phyloP scores from a whole-genome alignment of 306 rosid genomes.

The Quercus wislizeni region DNA sequence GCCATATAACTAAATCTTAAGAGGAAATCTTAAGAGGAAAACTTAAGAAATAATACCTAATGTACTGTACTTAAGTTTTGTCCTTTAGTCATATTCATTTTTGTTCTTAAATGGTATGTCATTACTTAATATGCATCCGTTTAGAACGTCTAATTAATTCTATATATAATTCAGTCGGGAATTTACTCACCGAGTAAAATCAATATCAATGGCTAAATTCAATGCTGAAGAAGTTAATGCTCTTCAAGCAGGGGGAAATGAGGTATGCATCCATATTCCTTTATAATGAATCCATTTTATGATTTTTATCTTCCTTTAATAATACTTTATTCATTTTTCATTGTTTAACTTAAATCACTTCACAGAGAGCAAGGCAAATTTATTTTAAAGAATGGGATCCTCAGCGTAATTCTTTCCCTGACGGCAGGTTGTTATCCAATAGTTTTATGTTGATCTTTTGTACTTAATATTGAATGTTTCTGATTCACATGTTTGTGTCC shows the following conservation, averaged over 20 bases:
- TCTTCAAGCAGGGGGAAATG: slow-evolving; percentile 92
- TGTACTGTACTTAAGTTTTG: fast-evolving
- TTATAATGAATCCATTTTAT: not conserved
- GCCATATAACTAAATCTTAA: too few species aligned
- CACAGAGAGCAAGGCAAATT: slow-evolving; percentile 71
- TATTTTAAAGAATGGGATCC: slow-evolving; percentile 79
- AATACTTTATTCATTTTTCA: not conserved
- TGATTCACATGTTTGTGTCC: slow-evolving; percentile 38
- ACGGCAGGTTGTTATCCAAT: slow-evolving; percentile 46
- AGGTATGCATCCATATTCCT: slow-evolving; percentile 40
- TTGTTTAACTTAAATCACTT: slow-evolving; percentile 15
- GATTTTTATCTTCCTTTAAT: not conserved
- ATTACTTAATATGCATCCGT: not conserved
- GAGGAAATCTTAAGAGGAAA: too few species aligned
- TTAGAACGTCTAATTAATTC: slow-evolving; percentile 1
- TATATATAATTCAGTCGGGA: slow-evolving; percentile 65
- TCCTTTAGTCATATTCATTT: not conserved
- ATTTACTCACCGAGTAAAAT: slow-evolving; percentile 86
- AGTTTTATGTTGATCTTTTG: slow-evolving; percentile 2
- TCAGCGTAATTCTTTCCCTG: slow-evolving; percentile 55
- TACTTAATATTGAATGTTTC: slow-evolving; percentile 11
- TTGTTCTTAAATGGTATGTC: not conserved
- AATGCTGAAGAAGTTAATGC: slow-evolving; percentile 68
- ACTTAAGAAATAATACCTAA: fast-evolving
- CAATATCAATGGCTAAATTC: slow-evolving; percentile 86